Evolutionary conservation across 2,329 filamentous ascomycete genomes (phyloP), one percentile per base, ranked within the genome.

Genomic region (Cucurbitaria berberidis): DNA sequence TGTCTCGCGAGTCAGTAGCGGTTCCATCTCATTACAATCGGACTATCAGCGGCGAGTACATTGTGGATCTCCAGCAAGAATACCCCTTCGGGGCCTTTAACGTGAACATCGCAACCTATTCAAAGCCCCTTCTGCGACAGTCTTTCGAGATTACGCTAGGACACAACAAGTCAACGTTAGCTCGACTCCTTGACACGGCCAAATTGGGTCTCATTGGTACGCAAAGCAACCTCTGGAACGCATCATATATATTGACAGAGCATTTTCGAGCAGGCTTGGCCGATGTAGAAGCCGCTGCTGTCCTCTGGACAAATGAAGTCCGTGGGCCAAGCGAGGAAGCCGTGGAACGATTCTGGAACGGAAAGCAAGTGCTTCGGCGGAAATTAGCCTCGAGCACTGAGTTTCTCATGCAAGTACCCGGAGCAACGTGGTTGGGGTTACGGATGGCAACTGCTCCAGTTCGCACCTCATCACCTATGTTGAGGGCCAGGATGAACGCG

Each of bases 21-120:
- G 63, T 78, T 22, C 77, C 80, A 51, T 74, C 80, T 51, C 68
- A 81, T n/a, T 79, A 79, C 32, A 63, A 66, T 38, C 77, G 76
- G 39, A 74, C 84, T 8, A 81, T 84, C 51, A 79, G 82, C 29
- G 81, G 81, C 8, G 79, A 83, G 7, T 84, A 84, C 57, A 77
- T 80, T 13, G 69, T 85, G 32, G 77, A 78, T 24, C 67, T 84
- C 15, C 77, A 81, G 44, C 74, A 77, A 38, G 77, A 79, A 51
- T 78, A 84, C 62, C 76, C 80, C 9, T 75, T 79, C 48, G 80
- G 81, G 3, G 57, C 70, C 19, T 72, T 84, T 56, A 79, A 82
- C 52, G 74, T 84, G 32, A 80, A 76, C 27, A 76, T 84, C 41
- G 62, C 60, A 22, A 70, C 71, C 21, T 64, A 68, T 46, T 69